Percentiles rank a stretch among this genome's conserved stretches.
phyloP scores from a whole-genome alignment of 805 yeast genomes.

The Komagataella ulmi region DNA sequence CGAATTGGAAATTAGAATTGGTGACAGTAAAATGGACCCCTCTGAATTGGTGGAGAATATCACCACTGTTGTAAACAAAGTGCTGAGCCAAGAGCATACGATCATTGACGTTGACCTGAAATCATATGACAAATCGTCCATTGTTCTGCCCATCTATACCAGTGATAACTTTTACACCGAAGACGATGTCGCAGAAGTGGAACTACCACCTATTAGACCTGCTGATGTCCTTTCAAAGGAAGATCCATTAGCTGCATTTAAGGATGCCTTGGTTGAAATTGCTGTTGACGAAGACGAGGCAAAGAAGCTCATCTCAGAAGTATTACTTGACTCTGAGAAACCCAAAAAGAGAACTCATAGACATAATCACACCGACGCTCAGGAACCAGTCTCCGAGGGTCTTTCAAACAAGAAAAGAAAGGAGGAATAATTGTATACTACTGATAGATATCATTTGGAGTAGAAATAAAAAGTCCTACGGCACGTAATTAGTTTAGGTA shows the following conservation, averaged over 20 bases:
- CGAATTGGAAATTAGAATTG: conserved; percentile 52
- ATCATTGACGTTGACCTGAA: conserved; percentile 54
- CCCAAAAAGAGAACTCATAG: not conserved
- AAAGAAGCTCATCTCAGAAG: conserved; percentile 29
- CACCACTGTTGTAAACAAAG: conserved; percentile 33
- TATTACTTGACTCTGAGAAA: not conserved
- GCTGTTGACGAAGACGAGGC: conserved; percentile 67
- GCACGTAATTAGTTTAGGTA: not conserved
- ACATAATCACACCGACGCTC: not conserved
- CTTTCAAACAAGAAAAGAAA: conserved; percentile 1
- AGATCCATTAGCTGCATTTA: conserved; percentile 45
- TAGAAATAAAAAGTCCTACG: not conserved
- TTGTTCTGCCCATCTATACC: conserved; percentile 74
- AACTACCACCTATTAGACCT: conserved; percentile 9
- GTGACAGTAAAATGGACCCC: conserved; percentile 32
- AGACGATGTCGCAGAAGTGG: conserved; percentile 29
- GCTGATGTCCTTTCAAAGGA: conserved; percentile 17
- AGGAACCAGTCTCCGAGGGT: not conserved
- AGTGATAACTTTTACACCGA: conserved; percentile 41
- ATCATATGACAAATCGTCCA: conserved; percentile 41
- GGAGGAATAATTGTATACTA: not conserved
- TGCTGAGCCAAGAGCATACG: conserved; percentile 18
- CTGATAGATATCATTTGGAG: not conserved
- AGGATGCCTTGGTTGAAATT: conserved; percentile 67
- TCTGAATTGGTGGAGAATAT: conserved; percentile 48